phyloP scores from a whole-genome alignment of 257 asterid genomes.

The Salvia miltiorrhiza region DNA sequence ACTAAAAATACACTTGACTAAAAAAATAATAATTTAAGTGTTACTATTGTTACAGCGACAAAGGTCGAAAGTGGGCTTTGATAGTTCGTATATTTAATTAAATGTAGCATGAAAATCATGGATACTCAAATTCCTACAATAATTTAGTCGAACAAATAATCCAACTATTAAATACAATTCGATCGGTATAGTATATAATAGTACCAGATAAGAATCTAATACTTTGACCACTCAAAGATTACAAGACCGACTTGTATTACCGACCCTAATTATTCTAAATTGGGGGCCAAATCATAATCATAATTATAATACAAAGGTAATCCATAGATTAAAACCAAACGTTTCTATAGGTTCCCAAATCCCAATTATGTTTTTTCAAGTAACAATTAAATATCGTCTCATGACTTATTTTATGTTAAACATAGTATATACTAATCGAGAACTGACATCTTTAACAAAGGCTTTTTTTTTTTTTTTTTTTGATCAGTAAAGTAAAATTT shows the following conservation, averaged over 20 bases:
- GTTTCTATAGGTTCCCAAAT: background rate
- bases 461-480: too few relatives aligned
- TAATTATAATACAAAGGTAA: background rate
- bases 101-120: background rate
- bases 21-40: too few relatives aligned
- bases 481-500: too few relatives aligned
- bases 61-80: background rate
- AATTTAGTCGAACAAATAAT: background rate
- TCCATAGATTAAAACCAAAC: background rate
- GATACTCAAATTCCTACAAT: background rate
- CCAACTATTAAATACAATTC: background rate
- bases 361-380: background rate
- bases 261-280: background rate
- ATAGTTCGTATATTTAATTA: background rate
- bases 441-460: background rate
- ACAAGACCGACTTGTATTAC: background rate
- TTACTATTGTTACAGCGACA: too few relatives aligned
- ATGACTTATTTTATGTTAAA: too few relatives aligned
- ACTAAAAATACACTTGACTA: too few relatives aligned
- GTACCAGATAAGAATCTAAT: conserved; percentile 9
- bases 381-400: background rate
- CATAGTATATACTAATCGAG: background rate
- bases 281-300: background rate
- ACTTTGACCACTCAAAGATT: conserved; percentile 18
- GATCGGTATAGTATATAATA: background rate